Base-by-base conservation (phyloP, 169 alveolate species). In the Hepatocystis sp. region DNA sequence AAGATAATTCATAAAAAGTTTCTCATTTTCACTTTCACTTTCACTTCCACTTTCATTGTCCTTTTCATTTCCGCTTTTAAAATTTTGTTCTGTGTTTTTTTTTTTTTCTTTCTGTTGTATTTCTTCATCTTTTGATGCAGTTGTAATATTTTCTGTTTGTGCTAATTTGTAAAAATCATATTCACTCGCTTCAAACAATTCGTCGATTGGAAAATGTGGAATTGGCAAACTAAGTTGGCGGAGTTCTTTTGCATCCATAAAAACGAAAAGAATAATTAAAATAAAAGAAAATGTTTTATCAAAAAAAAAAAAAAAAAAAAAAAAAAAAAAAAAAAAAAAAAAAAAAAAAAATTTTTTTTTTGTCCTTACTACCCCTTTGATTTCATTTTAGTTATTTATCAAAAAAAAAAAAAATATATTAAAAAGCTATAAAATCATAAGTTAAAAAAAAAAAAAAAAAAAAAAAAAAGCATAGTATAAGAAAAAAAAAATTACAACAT, bases 1-100 rank as follows among this genome's bases (percentile, higher is more conserved):
- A n/a, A 63, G 66, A 42, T 78, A 60, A n/a, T 53, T 78, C 84
- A 63, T 63, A 13, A 61, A 60, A 13, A 60, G 40, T 34, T 40
- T 78, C 23, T 78, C 89, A 78, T 78, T 78, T 60, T 60, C 89
- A 46, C 84, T 63, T 39, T 78, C 84, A 2, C 15, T 13, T 56
- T 46, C 78, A 25, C 47, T 47, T 36, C 10, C 47, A 36, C 47
- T 36, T 36, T 5, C 10, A 7, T 36, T 10, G 10, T 36, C 10
- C 10, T 5, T 10, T 36, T 36, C 47, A 36, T 36, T 36, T 36
- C 15, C 10, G 5, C 10, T 10, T 7, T 36, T 36, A 7, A 10
- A 5, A 7, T 36, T 10, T 7, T 10, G 5, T 36, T 5, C 10
- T 36, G 5, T 10, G 10, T 36, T 36, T 36, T 5, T 10, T 36